Evolutionary conservation across 2,329 filamentous ascomycete species (phyloP), one percentile per base, ranked within the genome.

Genomic region (Epicoccum sorghinum): DNA sequence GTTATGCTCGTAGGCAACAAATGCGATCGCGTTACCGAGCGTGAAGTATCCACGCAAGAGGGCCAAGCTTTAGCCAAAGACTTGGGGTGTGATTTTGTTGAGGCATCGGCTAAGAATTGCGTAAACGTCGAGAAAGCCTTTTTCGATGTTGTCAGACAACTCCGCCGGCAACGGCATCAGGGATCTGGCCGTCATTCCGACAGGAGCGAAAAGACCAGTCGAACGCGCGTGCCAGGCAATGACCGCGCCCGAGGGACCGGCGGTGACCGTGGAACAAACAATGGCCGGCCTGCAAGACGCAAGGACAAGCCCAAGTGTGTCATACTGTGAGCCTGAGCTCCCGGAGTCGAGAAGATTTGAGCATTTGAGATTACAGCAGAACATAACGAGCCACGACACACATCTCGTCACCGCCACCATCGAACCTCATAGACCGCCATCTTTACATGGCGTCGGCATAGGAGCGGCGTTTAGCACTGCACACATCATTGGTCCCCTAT

Each of bases 1-100:
- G 91, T 99, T 69, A 98, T 99, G 95, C 84, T 99, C 27, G 95
- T 99, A 32, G 95, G 95, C 64, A 98, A 99, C 82, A 99, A 99
- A 81, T 96, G 91, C 78, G 95, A 99, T 78, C 86, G 95, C 68
- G 91, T 96, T 41, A 96, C 93, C 25, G 95, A 98, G 78, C 87
- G 95, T 62, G 93, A 97, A 71, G 95, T 98, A 3, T 97, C 93
- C 2, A 96, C 93, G 45, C 95, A 98, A 76, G 95, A 99, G 78
- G 95, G 95, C 13, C 90, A 91, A 64, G 92, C 93, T 47, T 80
- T 98, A 35, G 93, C 95, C 50, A 89, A 93, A 68, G 91, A 97
- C 69, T 81, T 99, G 35, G 91, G 91, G 59, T 98, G 95, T 78
- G 93, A 97, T 66, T 98, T 98, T 68, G 92, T 97, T 66, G 93